Evolutionary conservation across 2,329 filamentous ascomycete genomes (phyloP), one percentile per base, ranked within the genome.

Genomic region (Colletotrichum paranaense): DNA sequence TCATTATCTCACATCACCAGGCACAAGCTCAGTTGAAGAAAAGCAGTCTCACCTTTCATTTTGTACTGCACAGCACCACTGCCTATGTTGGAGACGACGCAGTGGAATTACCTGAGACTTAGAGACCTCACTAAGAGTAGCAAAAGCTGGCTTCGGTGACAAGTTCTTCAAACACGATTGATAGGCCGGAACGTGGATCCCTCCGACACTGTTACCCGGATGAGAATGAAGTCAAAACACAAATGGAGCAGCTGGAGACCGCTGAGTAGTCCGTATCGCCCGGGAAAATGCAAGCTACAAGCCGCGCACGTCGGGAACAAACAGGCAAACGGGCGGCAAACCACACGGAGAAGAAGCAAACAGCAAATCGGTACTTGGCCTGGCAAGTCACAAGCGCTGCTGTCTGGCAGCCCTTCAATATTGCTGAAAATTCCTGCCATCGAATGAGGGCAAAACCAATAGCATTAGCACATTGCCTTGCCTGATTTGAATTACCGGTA

Each of bases 41-140:
- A 59, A 58, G 65, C 19, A 32, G 56, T 74, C 79, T 68, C 70
- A 83, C 84, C 84, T 81, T 85, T 85, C 81, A 81, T 81, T 74
- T 67, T 77, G 72, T 35, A 49, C 9, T 42, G 72, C 42, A 49
- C 9, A 30, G 4, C 8, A 11, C 30, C 22, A 57, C 16, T 32
- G 56, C 6, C 12, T 32, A 49, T 22, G 19, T 49, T 8, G 19
- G 42, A 49, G 42, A 9, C 19, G 7, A 22, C 7, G 19, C 42
- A 49, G 24, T 5, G 38, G 67, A 30, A 16, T 56, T 24, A 46
- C 16, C 24, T 26, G 14, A 19, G 14, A 65, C 46, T 28, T 11
- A 46, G 32, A 52, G 32, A 35, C 32, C 32, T 8, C 4, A 57
- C 52, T 56, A 22, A 38, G 46, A 26, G n/a, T 38, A 62, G 57